Evolutionary conservation across 73 alveolate species (phyloP), one percentile per base, ranked within the genome.

Genomic region (Paramecium sexaurelia): DNA sequence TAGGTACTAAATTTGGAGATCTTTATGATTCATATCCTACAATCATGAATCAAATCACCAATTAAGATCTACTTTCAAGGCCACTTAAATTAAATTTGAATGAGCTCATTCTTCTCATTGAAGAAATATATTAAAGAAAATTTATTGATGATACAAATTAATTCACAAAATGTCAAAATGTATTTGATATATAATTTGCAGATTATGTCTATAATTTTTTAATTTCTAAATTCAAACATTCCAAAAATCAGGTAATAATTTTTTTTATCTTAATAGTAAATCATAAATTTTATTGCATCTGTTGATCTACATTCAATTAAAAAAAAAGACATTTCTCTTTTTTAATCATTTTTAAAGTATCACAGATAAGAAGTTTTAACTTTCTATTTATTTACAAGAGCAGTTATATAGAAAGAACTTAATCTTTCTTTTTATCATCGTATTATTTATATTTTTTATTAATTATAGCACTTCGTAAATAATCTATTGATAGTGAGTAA

Each of bases 321-420:
- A 24, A 22, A 33, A 29, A 78, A 43, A 43, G 68, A 78, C n/a
- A 6, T 78, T 19, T 1, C 26, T 6, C 17, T 41, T 10, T 78
- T 78, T 41, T 24, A 78, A 78, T 78, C 35, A 5, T 78, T 78
- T 27, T 26, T 78, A 41, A 37, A 33, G 4, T 19, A 40, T 10
- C 33, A 78, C 1, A 39, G 27, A 78, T n/a, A 41, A 24, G 90
- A 78, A 41, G 40, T 17, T 9, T 22, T 78, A 13, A 78, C 90
- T 6, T 78, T 78, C 73, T 78, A 40, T 78, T 33, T 78, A 40
- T 78, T 41, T 22, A 41, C 73, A 24, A 78, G 90, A 45, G 90
- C 90, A 0, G 90, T 78, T 7, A 45, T 78, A 13, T 45, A 78
- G 8, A 78, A 78, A 43, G 73, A 39, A 41, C 32, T 78, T 20